A percentile compares a stretch with the other conserved stretches of the same genome.
Evolutionary conservation across 2,329 filamentous ascomycete genomes (phyloP).

Genomic region (Aspergillus sp.): DNA sequence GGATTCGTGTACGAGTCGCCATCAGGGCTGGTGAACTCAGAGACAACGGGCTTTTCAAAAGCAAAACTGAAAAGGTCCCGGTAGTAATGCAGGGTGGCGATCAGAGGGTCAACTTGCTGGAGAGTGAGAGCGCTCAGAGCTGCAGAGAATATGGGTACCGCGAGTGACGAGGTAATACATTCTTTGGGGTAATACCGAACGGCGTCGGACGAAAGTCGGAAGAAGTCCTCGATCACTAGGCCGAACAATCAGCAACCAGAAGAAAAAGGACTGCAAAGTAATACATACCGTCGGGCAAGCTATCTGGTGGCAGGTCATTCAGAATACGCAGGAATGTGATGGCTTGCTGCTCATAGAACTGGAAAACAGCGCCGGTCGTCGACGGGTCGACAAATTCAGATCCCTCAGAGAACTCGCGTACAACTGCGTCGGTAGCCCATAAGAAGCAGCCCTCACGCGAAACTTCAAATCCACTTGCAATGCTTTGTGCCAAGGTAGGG

Average conservation of each 20-base stretch:
- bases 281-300: constrained; percentile 63
- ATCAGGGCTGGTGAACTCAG: constrained; percentile 58
- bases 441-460: constrained; percentile 94
- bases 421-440: constrained; percentile 94
- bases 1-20: constrained; percentile 57
- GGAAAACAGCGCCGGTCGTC: constrained; percentile 85
- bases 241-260: constrained; percentile 6
- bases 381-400: constrained; percentile 74
- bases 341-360: constrained; percentile 91
- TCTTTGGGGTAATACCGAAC: constrained; percentile 87
- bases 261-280: neutral
- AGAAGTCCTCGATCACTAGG: constrained; percentile 88
- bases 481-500: constrained; percentile 78
- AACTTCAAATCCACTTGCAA: constrained; percentile 76
- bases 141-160: constrained; percentile 79
- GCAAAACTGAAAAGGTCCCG: constrained; percentile 89
- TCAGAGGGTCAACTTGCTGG: constrained; percentile 86
- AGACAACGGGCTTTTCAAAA: constrained; percentile 60
- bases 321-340: constrained; percentile 84
- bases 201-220: constrained; percentile 85
- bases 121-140: constrained; percentile 80
- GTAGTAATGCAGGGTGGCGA: constrained; percentile 87
- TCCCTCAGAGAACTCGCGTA: constrained; percentile 91
- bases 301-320: constrained; percentile 72
- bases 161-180: constrained; percentile 72